These are phyloP conservation scores for Chrysoporthe cubensis DNA, from an alignment of 2,329 filamentous ascomycete species.

Conservation along the genomic window DNA sequence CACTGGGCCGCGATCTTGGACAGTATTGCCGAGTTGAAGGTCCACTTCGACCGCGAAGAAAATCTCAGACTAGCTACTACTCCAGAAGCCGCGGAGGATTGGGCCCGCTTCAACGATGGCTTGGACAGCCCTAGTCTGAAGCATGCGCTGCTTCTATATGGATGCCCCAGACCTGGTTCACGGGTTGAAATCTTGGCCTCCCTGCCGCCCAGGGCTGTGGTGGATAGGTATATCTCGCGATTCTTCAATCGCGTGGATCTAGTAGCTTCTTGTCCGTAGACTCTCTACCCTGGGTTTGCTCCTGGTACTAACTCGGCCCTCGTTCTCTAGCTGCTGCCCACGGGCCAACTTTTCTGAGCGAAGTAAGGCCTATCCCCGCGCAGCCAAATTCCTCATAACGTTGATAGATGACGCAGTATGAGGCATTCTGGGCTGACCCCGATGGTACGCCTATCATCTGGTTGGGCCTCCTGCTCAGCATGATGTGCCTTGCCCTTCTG, in stretches of 20 bases:
- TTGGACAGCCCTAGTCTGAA: neutral
- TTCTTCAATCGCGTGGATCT: conserved; percentile 39
- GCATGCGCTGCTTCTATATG: conserved; percentile 39
- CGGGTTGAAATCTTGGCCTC: conserved; percentile 40
- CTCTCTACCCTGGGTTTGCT: neutral
- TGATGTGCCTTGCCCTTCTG: conserved; percentile 36
- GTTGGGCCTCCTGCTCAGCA: conserved; percentile 22
- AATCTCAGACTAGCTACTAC: neutral
- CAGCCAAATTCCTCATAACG: neutral
- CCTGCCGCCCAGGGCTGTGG: conserved; percentile 38
- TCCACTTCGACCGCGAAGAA: conserved; percentile 39
- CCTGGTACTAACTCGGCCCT: neutral
- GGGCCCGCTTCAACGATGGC: neutral
- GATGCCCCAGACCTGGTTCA: neutral
- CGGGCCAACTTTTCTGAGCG: conserved; percentile 15
- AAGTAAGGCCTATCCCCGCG: conserved; percentile 1
- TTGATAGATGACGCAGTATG: conserved; percentile 40
- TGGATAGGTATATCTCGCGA: conserved; percentile 41
- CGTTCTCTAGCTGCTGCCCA: neutral
- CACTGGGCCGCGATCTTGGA: conserved; percentile 49
- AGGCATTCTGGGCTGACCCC: conserved; percentile 48
- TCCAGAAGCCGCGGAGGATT: conserved; percentile 21
- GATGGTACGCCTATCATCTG: conserved; percentile 29
- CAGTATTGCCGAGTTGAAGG: conserved; percentile 44
- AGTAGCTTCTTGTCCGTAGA: conserved; percentile 10